A percentile compares a stretch with the other conserved stretches of the same genome.
These are phyloP conservation scores for Hypericum perforatum DNA, from an alignment of 345 rosid species.

Conservation along the genomic window DNA sequence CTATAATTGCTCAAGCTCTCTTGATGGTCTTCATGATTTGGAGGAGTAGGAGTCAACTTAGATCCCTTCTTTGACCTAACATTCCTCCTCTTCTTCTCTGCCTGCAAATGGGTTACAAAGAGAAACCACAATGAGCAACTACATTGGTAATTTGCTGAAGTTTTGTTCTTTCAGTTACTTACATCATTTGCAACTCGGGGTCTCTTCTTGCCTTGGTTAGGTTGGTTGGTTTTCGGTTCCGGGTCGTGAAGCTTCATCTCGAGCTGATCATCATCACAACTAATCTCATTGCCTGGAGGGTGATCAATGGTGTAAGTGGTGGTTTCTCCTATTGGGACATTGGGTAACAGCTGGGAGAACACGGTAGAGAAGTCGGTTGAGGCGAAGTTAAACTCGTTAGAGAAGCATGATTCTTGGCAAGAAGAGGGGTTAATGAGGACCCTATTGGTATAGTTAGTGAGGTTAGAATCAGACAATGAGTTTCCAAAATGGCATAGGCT, in stretches of 20 bases:
- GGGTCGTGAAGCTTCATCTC: conserved; percentile 28
- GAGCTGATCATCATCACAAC: conserved; percentile 20
- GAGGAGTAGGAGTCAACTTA: conserved; percentile 18
- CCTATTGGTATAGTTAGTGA: conserved; percentile 14
- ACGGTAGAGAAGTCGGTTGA: conserved; percentile 11
- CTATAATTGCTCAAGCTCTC: conserved; percentile 39
- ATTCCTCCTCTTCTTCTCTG: conserved; percentile 20
- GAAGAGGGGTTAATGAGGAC: conserved; percentile 12
- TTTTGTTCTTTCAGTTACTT: no score
- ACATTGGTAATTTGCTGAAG: no score
- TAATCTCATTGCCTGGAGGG: conserved; percentile 9
- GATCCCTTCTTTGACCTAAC: conserved; percentile 29
- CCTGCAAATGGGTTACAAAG: conserved; percentile 9
- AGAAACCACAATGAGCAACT: no score
- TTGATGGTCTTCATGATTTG: conserved; percentile 24
- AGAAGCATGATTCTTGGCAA: conserved; percentile 13
- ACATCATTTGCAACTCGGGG: conserved; percentile 19
- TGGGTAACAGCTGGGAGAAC: conserved; percentile 9
- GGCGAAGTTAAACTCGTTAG: conserved; percentile 14
- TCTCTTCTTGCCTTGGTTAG: conserved; percentile 25
- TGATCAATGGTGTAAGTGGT: conserved; percentile 9
- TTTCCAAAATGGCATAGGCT: conserved; percentile 21
- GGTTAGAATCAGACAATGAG: background rate
- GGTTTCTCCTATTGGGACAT: conserved; percentile 19
- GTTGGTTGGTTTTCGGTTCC: conserved; percentile 14